Percentiles rank a stretch among this genome's conserved stretches.
Conservation (phyloP, 2,329 filamentous ascomycete genomes). For the Myriosclerotinia scirpicola region DNA sequence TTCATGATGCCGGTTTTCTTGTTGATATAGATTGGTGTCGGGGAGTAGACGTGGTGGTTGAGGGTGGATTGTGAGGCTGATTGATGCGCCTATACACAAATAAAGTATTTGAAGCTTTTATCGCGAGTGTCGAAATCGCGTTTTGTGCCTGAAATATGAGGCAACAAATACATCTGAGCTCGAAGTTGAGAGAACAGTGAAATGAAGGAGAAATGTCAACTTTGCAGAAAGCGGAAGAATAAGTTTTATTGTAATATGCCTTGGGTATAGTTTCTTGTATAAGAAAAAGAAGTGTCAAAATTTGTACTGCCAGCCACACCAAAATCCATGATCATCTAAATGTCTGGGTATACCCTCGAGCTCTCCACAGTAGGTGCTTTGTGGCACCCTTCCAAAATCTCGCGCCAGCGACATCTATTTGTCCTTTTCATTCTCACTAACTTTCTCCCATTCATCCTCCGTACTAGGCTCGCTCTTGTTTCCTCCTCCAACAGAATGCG, state of each 20-base stretch:
- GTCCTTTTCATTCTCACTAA: slow-evolving; percentile 70
- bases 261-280: slow-evolving; percentile 17
- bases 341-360: slow-evolving; percentile 11
- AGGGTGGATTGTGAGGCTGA: slow-evolving; percentile 5
- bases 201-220: neutral
- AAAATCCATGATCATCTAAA: slow-evolving; percentile 24
- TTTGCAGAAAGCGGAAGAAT: neutral
- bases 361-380: neutral
- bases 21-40: slow-evolving; percentile 11
- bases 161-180: neutral
- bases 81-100: slow-evolving; percentile 16
- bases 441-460: slow-evolving; percentile 97
- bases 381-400: neutral
- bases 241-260: slow-evolving; percentile 6
- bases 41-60: neutral
- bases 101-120: slow-evolving; percentile 24
- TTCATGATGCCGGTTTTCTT: slow-evolving; percentile 68
- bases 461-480: slow-evolving; percentile 67
- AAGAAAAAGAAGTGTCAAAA: slow-evolving; percentile 6
- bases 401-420: slow-evolving; percentile 42
- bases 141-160: neutral
- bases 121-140: slow-evolving; percentile 17
- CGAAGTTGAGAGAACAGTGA: neutral
- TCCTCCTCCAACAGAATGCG: slow-evolving; percentile 42
- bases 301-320: slow-evolving; percentile 18